Conservation (phyloP, 2,329 filamentous ascomycete genomes). For the Colletotrichum brevisporum region DNA sequence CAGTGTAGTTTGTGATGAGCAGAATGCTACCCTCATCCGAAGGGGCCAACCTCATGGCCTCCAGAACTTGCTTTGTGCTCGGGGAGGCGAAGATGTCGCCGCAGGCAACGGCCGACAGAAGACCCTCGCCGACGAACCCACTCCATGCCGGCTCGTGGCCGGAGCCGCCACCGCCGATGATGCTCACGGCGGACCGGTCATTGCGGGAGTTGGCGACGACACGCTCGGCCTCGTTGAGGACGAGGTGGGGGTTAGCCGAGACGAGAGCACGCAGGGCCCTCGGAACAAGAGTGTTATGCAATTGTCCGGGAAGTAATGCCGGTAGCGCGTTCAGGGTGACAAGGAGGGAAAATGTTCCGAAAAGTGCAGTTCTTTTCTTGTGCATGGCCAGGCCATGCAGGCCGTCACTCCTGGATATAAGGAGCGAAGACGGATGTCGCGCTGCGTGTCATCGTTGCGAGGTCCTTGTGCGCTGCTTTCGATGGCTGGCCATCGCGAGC, state of each 20-base stretch:
- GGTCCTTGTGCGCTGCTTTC: conserved; percentile 4
- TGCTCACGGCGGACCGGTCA: conserved; percentile 42
- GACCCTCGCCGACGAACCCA: conserved; percentile 78
- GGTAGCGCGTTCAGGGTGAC: not conserved
- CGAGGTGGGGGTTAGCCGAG: conserved; percentile 49
- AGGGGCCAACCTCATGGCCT: conserved; percentile 74
- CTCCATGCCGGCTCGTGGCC: conserved; percentile 82
- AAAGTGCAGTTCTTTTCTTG: too few relatives aligned
- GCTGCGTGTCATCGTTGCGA: conserved; percentile 16
- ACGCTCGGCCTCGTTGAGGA: conserved; percentile 58
- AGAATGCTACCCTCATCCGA: conserved; percentile 76
- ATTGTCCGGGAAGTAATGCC: conserved; percentile 44
- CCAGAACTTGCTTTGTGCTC: conserved; percentile 78
- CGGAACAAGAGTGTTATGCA: conserved; percentile 46
- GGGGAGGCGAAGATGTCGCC: conserved; percentile 84
- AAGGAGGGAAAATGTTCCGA: not conserved
- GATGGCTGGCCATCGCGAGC: not conserved
- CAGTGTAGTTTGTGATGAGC: conserved; percentile 83
- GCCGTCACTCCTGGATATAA: conserved; percentile 23
- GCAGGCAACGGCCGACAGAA: conserved; percentile 78
- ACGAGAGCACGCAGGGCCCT: conserved; percentile 44
- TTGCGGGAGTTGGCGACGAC: conserved; percentile 56
- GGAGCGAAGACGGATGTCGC: not conserved
- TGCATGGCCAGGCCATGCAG: not conserved
- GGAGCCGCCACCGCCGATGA: conserved; percentile 79